phyloP scores from a whole-genome alignment of 2,329 filamentous ascomycete genomes.

The Cladosporium sp. region DNA sequence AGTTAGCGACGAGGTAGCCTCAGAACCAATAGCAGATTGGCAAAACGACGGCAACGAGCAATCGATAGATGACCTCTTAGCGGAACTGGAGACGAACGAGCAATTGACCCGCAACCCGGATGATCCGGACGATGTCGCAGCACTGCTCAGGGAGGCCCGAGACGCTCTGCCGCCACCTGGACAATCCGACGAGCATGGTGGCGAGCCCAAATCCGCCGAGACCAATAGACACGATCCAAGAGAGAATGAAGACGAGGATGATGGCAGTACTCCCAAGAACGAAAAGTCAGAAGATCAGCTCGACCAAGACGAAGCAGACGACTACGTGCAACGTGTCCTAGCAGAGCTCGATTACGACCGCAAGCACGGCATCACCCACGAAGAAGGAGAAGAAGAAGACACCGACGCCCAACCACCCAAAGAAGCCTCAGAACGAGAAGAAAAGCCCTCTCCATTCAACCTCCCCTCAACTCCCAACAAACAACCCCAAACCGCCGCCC shows the following conservation, averaged over 20 bases:
- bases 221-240: constrained; percentile 10
- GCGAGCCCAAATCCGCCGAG: not conserved
- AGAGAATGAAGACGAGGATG: not conserved
- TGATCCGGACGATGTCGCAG: constrained; percentile 39
- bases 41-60: constrained; percentile 39
- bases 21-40: constrained; percentile 24
- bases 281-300: constrained; percentile 23
- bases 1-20: constrained; percentile 19
- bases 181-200: constrained; percentile 15
- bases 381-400: constrained; percentile 13
- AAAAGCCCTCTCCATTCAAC: constrained; percentile 13
- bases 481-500: constrained; percentile 19
- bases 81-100: constrained; percentile 37
- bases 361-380: constrained; percentile 31
- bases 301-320: constrained; percentile 40
- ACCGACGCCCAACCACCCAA: not conserved
- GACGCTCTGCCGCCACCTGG: constrained; percentile 33
- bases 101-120: constrained; percentile 38
- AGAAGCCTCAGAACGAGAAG: not conserved
- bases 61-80: constrained; percentile 44
- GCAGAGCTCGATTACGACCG: constrained; percentile 43
- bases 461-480: constrained; percentile 32
- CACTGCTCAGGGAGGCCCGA: constrained; percentile 39
- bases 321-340: constrained; percentile 44
- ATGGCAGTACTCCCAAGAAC: not conserved